A percentile compares a stretch with the other conserved stretches of the same genome.
These are phyloP conservation scores for Dactylorhiza incarnata DNA, from an alignment of 106 monocot species.

Conservation along the genomic window DNA sequence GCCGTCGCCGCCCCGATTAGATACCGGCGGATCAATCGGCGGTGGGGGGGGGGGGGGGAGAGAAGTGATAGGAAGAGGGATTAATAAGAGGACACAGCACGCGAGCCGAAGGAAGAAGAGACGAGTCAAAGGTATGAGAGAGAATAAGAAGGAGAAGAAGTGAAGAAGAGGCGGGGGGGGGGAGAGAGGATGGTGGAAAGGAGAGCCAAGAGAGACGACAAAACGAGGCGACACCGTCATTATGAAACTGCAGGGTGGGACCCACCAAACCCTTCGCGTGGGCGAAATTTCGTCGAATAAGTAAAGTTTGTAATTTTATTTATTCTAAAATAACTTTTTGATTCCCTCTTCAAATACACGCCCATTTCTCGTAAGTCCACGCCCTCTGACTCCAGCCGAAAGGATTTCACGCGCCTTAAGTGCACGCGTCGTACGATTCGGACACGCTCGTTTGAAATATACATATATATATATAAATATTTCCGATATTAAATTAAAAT, in stretches of 20 bases:
- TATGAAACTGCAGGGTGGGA: neutral
- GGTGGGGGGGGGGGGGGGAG: neutral
- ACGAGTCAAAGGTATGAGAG: constrained; percentile 1
- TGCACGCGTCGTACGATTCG: too few relatives aligned
- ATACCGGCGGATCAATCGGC: neutral
- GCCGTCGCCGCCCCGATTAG: neutral
- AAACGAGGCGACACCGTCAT: constrained; percentile 7
- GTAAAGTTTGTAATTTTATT: neutral
- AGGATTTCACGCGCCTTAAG: too few relatives aligned
- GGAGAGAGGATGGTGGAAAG: neutral
- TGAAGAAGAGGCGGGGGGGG: neutral
- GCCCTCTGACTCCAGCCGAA: too few relatives aligned
- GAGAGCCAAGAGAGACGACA: constrained; percentile 8
- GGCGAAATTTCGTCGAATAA: constrained; percentile 7
- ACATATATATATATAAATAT: too few relatives aligned
- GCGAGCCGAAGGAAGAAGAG: too few relatives aligned
- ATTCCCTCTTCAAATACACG: too few relatives aligned
- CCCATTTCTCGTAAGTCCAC: too few relatives aligned
- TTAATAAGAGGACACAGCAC: neutral
- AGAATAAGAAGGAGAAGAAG: neutral
- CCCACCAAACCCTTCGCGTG: neutral
- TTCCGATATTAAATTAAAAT: too few relatives aligned
- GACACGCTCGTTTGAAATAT: too few relatives aligned
- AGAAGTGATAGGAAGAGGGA: neutral
- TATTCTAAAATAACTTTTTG: too few relatives aligned